Evolutionary conservation across 306 rosid species (phyloP).

Genomic region (Lathyrus tuberosus): DNA sequence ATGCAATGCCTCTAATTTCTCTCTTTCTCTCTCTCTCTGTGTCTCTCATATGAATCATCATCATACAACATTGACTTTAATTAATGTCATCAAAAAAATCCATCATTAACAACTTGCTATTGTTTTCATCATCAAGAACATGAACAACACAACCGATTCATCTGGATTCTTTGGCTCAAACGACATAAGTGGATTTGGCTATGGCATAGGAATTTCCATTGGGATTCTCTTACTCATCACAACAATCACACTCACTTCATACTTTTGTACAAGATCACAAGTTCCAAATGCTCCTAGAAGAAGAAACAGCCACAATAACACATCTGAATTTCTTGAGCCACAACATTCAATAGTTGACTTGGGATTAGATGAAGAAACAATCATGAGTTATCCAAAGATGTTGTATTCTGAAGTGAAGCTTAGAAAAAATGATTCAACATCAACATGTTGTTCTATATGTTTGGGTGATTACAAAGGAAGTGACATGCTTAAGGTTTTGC

Average conservation of each 20-base stretch:
- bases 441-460: slow-evolving; percentile 82
- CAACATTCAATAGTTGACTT: slow-evolving; percentile 58
- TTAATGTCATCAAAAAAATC: neutral
- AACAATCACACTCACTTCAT: slow-evolving; percentile 81
- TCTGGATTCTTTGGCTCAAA: slow-evolving; percentile 63
- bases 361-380: slow-evolving; percentile 74
- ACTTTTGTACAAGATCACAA: slow-evolving; percentile 65
- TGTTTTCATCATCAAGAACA: slow-evolving; percentile 22
- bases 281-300: slow-evolving; percentile 36
- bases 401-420: slow-evolving; percentile 70
- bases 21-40: neutral
- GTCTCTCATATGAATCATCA: slow-evolving; percentile 32
- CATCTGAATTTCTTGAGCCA: slow-evolving; percentile 31
- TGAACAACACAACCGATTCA: slow-evolving; percentile 52
- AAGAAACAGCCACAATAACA: neutral
- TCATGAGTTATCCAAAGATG: slow-evolving; percentile 69
- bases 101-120: neutral
- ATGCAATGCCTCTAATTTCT: slow-evolving; percentile 40
- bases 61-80: slow-evolving; percentile 59
- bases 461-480: slow-evolving; percentile 68
- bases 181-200: slow-evolving; percentile 73
- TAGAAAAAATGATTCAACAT: slow-evolving; percentile 44
- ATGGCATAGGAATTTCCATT: slow-evolving; percentile 83
- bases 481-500: slow-evolving; percentile 66
- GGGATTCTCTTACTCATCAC: slow-evolving; percentile 85